phyloP scores from a whole-genome alignment of 2,329 filamentous ascomycete genomes.

The Penicillium fuscoglaucum region DNA sequence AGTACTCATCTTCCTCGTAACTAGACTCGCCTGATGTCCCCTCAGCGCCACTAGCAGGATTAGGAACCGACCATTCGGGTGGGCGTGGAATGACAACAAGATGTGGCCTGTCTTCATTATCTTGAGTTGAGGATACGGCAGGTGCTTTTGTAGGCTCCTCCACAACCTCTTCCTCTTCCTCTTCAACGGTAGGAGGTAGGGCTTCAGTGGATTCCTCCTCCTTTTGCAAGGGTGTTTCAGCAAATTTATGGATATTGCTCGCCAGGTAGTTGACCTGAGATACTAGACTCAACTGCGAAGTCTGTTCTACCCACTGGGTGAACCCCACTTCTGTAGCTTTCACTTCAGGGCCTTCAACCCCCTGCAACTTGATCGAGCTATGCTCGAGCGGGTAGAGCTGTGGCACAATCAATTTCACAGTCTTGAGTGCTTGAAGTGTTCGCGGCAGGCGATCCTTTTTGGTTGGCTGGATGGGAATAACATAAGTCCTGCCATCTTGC shows the following conservation, averaged over 20 bases:
- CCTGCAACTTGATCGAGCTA: conserved; percentile 65
- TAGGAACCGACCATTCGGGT: conserved; percentile 66
- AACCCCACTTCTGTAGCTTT: conserved; percentile 67
- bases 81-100: conserved; percentile 72
- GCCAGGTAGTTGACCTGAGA: conserved; percentile 73
- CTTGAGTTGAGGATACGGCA: conserved; percentile 1
- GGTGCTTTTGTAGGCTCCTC: conserved; percentile 16
- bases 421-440: conserved; percentile 61
- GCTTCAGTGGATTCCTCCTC: conserved; percentile 12
- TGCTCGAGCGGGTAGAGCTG: conserved; percentile 69
- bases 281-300: conserved; percentile 64
- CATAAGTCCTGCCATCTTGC: conserved; percentile 68
- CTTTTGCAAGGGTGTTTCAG: conserved; percentile 52
- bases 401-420: conserved; percentile 68
- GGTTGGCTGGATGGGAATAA: conserved; percentile 67
- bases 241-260: conserved; percentile 68
- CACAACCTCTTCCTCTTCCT: conserved; percentile 10
- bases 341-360: conserved; percentile 61
- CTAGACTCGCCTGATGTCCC: conserved; percentile 45
- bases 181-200: conserved; percentile 7
- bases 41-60: conserved; percentile 38
- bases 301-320: conserved; percentile 56
- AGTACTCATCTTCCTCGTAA: conserved; percentile 49
- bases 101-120: conserved; percentile 58
- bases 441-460: conserved; percentile 61